These are phyloP conservation scores for Penicillium desertorum DNA, from an alignment of 495 filamentous ascomycete genomes.

Conservation along the genomic window DNA sequence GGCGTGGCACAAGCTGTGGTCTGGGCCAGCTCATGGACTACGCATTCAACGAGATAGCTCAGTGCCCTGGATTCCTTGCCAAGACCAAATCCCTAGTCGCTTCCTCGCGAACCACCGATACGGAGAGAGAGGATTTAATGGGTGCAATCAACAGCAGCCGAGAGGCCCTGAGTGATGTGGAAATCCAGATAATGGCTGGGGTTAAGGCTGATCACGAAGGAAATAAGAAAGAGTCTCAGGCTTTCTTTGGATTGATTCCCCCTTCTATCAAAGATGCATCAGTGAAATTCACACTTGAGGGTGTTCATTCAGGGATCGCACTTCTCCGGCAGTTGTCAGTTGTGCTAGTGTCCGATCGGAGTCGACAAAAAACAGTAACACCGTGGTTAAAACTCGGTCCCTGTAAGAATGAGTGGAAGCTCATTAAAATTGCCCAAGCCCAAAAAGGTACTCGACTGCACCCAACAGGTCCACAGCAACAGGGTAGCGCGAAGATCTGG, in stretches of 20 bases:
- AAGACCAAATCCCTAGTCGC: constrained; percentile 17
- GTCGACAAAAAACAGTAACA: neutral
- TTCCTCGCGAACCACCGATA: neutral
- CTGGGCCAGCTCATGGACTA: constrained; percentile 25
- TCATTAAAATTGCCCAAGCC: neutral
- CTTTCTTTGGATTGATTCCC: constrained; percentile 1
- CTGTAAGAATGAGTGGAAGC: neutral
- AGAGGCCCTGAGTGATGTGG: neutral
- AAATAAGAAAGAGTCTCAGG: neutral
- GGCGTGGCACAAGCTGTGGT: constrained; percentile 14
- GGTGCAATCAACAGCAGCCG: neutral
- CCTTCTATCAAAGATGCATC: neutral
- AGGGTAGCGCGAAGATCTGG: neutral
- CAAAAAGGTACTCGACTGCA: neutral
- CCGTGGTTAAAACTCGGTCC: constrained; percentile 2
- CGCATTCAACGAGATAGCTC: constrained; percentile 29
- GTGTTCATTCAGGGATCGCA: constrained; percentile 1
- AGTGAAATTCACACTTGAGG: constrained; percentile 2
- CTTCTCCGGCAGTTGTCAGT: constrained; percentile 11
- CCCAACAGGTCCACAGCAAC: neutral
- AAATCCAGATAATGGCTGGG: constrained; percentile 3
- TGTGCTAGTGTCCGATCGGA: neutral
- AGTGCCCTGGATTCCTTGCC: constrained; percentile 27
- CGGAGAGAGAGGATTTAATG: neutral
- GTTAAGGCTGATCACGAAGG: neutral